A percentile compares a stretch with the other conserved stretches of the same genome.
These are phyloP conservation scores for Actinomortierella wolfii DNA, from an alignment of 371 early-diverging fungal species.

Conservation along the genomic window DNA sequence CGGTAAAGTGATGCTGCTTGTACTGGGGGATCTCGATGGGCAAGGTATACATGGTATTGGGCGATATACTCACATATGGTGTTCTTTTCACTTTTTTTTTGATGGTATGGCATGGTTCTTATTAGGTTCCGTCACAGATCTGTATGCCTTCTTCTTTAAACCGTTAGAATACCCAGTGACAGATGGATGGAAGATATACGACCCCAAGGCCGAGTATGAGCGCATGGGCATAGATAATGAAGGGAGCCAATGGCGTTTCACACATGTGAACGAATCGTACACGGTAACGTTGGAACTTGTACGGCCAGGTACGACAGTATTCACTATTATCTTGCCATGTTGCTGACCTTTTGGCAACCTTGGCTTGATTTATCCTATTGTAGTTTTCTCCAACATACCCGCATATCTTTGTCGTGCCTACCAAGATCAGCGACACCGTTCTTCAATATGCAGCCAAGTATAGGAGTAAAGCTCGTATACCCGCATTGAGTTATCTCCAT, in stretches of 20 bases:
- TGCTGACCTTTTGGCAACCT: background rate
- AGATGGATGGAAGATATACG: constrained; percentile 78
- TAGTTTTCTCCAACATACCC: constrained; percentile 93
- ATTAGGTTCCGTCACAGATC: constrained; percentile 69
- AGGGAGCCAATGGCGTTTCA: constrained; percentile 79
- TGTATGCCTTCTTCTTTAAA: constrained; percentile 83
- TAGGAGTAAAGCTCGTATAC: constrained; percentile 90
- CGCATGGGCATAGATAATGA: constrained; percentile 85
- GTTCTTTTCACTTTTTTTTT: background rate
- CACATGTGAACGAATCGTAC: constrained; percentile 76
- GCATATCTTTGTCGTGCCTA: constrained; percentile 79
- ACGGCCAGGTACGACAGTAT: constrained; percentile 1
- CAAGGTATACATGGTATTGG: background rate
- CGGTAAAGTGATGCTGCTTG: constrained; percentile 53
- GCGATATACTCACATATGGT: constrained; percentile 5
- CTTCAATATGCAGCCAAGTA: constrained; percentile 90
- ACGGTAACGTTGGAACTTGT: constrained; percentile 49
- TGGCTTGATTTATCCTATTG: background rate
- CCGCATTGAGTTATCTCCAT: constrained; percentile 89
- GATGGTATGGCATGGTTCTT: constrained; percentile 26
- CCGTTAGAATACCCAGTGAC: constrained; percentile 56
- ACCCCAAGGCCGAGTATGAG: constrained; percentile 78
- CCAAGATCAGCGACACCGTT: constrained; percentile 87
- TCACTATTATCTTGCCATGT: background rate
- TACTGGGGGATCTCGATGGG: background rate